Evolutionary conservation across 768 basidiomycete genomes (phyloP).

Genomic region (Tylopilus rubrobrunneus): DNA sequence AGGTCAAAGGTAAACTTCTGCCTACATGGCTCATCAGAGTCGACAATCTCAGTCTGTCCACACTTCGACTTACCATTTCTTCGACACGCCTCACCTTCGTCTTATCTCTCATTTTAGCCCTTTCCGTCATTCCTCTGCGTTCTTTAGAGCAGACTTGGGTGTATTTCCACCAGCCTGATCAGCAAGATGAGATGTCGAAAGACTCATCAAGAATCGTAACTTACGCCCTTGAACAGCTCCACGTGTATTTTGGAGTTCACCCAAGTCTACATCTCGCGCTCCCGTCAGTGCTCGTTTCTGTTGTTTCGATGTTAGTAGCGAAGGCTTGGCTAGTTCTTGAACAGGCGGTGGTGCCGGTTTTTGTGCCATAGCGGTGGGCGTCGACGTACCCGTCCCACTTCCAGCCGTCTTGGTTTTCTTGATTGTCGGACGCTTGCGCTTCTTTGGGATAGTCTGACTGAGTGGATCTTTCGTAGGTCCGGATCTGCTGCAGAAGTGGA

Average conservation of each 20-base stretch:
- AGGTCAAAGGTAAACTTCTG: slow-evolving; percentile 52
- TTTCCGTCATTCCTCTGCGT: slow-evolving; percentile 65
- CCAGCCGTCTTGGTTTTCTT: slow-evolving; percentile 55
- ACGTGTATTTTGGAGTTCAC: slow-evolving; percentile 61
- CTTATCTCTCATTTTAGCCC: slow-evolving; percentile 71
- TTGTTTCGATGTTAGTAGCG: slow-evolving; percentile 25
- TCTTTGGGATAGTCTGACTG: slow-evolving; percentile 41
- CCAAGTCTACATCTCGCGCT: slow-evolving; percentile 58
- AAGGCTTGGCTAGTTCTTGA: slow-evolving; percentile 26
- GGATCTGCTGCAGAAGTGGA: slow-evolving; percentile 7
- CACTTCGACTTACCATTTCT: slow-evolving; percentile 45
- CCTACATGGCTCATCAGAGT: slow-evolving; percentile 8
- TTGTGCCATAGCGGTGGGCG: slow-evolving; percentile 24
- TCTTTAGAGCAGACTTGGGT: slow-evolving; percentile 43
- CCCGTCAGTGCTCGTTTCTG: slow-evolving; percentile 43
- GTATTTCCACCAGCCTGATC: slow-evolving; percentile 41
- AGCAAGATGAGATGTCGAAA: not conserved
- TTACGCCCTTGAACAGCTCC: slow-evolving; percentile 56
- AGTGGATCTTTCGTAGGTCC: slow-evolving; percentile 18
- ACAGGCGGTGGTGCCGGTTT: slow-evolving; percentile 13
- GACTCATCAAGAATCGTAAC: slow-evolving; percentile 13
- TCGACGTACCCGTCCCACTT: slow-evolving; percentile 19
- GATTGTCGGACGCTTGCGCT: slow-evolving; percentile 64
- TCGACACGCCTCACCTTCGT: slow-evolving; percentile 51
- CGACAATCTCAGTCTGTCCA: not conserved